Evolutionary conservation across 148 eudicot species (phyloP).

Genomic region (Rhododendron molle): DNA sequence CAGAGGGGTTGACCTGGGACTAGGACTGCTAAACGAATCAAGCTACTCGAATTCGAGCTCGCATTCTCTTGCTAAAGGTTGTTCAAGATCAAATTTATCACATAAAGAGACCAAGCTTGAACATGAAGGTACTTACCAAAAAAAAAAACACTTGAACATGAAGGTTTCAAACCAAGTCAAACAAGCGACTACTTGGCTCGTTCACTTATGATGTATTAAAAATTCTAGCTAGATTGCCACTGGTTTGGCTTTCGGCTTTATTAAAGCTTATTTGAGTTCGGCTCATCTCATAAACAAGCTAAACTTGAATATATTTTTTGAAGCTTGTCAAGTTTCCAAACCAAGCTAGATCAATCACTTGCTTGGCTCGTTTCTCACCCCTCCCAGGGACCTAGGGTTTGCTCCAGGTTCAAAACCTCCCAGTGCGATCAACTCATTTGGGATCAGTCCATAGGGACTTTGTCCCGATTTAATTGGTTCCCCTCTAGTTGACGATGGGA

Average conservation of each 20-base stretch:
- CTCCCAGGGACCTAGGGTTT: neutral
- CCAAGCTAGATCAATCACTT: neutral
- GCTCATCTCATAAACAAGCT: neutral
- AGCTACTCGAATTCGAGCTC: neutral
- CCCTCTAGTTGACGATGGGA: neutral
- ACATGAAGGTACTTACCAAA: neutral
- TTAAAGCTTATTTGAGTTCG: too few relatives aligned
- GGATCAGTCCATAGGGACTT: neutral
- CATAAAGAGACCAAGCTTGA: neutral
- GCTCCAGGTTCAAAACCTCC: neutral
- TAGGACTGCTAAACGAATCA: neutral
- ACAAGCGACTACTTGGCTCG: neutral
- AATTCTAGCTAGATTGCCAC: neutral
- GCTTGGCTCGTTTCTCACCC: neutral
- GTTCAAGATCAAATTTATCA: neutral
- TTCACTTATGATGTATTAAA: too few relatives aligned
- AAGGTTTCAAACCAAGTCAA: neutral
- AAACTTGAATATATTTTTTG: neutral
- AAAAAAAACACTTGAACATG: too few relatives aligned
- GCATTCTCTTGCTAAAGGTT: neutral
- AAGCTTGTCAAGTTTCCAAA: neutral
- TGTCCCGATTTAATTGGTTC: too few relatives aligned
- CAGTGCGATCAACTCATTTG: neutral
- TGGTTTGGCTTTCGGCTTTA: neutral
- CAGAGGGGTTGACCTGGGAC: neutral